These are phyloP conservation scores for Nannochloropsis gaditana DNA, from an alignment of 108 stramenopile genomes.

Conservation along the genomic window DNA sequence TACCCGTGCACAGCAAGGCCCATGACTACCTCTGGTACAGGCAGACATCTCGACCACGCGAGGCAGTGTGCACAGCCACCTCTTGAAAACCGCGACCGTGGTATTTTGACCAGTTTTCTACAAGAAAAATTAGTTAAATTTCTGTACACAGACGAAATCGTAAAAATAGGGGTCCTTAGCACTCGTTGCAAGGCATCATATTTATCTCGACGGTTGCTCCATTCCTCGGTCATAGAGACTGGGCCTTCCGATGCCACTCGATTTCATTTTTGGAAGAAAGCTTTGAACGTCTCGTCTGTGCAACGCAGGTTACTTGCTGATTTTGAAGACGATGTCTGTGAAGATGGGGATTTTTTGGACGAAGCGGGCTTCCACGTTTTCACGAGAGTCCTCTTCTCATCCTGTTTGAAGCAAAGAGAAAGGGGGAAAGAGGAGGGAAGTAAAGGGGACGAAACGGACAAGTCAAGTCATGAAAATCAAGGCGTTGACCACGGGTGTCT, in stretches of 20 bases:
- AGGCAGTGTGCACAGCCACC: too few species aligned
- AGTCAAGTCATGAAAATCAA: background rate
- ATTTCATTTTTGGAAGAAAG: constrained; percentile 12
- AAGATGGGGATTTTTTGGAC: background rate
- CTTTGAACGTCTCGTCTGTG: background rate
- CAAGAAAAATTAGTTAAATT: background rate
- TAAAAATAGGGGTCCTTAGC: background rate
- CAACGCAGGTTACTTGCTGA: background rate
- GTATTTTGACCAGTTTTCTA: background rate
- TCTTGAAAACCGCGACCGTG: too few species aligned
- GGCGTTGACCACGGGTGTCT: background rate
- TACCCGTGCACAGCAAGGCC: too few species aligned
- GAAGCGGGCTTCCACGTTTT: background rate
- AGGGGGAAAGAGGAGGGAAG: background rate
- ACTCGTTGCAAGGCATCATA: constrained; percentile 10
- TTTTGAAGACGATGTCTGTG: background rate
- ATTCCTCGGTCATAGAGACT: background rate
- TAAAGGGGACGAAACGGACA: background rate
- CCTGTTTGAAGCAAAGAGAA: background rate
- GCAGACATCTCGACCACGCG: too few species aligned
- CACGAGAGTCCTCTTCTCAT: background rate
- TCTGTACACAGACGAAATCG: constrained; percentile 11
- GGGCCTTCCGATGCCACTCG: background rate
- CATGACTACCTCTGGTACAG: too few species aligned
- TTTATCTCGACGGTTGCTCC: background rate